Conservation (phyloP, 176 grass and related monocot species). For the Dactylis glomerata region DNA sequence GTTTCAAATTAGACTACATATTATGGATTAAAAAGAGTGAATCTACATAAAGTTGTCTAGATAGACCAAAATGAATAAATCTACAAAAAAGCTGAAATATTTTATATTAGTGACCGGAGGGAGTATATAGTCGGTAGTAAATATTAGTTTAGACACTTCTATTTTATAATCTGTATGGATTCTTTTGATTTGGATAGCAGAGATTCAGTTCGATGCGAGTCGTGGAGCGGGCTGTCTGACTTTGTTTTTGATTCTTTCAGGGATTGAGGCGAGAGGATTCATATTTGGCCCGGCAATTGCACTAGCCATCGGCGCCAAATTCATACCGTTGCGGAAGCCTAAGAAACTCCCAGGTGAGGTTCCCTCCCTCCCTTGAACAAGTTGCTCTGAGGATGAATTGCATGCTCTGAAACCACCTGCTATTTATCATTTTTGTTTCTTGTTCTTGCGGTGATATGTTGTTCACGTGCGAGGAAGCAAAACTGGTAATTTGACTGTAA, state of each 20-base stretch:
- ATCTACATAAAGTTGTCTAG: no score
- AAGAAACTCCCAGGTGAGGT: constrained; percentile 79
- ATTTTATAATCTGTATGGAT: background rate
- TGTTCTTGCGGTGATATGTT: background rate
- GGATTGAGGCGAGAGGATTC: constrained; percentile 90
- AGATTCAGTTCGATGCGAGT: background rate
- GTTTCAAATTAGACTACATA: no score
- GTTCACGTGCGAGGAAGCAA: background rate
- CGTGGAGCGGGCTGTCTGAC: background rate
- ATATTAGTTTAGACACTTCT: background rate
- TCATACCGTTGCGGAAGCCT: constrained; percentile 92
- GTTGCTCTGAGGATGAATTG: background rate
- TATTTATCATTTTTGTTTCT: background rate
- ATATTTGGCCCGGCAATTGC: constrained; percentile 90
- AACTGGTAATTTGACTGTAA: no score
- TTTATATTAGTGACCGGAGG: no score
- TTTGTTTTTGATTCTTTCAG: constrained; percentile 17
- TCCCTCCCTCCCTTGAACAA: background rate
- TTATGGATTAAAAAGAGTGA: no score
- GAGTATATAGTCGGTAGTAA: no score
- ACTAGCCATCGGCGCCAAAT: constrained; percentile 71
- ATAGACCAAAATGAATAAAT: no score
- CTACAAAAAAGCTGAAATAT: no score
- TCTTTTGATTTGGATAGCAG: background rate
- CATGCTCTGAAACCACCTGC: background rate